phyloP scores from a whole-genome alignment of 2,329 filamentous ascomycete genomes.

The Cyclaneusma minus region DNA sequence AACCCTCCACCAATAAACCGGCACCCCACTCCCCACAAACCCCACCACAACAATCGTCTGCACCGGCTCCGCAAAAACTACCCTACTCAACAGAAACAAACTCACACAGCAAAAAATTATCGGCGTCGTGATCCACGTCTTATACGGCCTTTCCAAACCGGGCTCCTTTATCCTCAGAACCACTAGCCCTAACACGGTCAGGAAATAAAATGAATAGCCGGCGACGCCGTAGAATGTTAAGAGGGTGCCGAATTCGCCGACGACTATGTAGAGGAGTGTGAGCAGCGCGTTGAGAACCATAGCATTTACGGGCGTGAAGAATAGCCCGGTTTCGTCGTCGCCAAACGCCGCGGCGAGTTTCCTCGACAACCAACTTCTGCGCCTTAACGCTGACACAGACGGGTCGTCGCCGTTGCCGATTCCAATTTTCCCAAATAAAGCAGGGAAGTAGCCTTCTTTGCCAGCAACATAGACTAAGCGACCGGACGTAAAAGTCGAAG shows the following conservation, averaged over 20 bases:
- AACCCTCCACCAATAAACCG: slow-evolving; percentile 81
- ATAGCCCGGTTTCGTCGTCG: slow-evolving; percentile 65
- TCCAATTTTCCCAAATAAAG: slow-evolving; percentile 70
- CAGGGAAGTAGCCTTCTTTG: slow-evolving; percentile 86
- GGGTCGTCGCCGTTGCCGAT: slow-evolving; percentile 30
- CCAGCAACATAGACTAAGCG: slow-evolving; percentile 87
- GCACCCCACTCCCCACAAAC: slow-evolving; percentile 72
- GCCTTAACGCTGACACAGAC: slow-evolving; percentile 27
- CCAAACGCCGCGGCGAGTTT: slow-evolving; percentile 48
- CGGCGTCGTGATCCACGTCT: slow-evolving; percentile 91
- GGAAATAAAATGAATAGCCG: slow-evolving; percentile 93
- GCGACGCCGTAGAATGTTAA: slow-evolving; percentile 97
- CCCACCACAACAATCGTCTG: slow-evolving; percentile 78
- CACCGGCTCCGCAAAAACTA: slow-evolving; percentile 78
- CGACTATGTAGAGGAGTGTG: slow-evolving; percentile 61
- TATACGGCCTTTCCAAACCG: slow-evolving; percentile 75
- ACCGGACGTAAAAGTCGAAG: slow-evolving; percentile 82
- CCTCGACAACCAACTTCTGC: slow-evolving; percentile 41
- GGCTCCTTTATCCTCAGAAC: slow-evolving; percentile 80
- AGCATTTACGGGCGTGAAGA: slow-evolving; percentile 88
- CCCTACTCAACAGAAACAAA: slow-evolving; percentile 75
- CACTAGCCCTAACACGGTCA: slow-evolving; percentile 86
- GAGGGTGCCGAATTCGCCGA: slow-evolving; percentile 83
- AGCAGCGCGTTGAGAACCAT: slow-evolving; percentile 67
- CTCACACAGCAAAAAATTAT: slow-evolving; percentile 98